Evolutionary conservation across 208 protist species (phyloP), one percentile per base, ranked within the genome.

Genomic region (Crithidia thermophila): DNA sequence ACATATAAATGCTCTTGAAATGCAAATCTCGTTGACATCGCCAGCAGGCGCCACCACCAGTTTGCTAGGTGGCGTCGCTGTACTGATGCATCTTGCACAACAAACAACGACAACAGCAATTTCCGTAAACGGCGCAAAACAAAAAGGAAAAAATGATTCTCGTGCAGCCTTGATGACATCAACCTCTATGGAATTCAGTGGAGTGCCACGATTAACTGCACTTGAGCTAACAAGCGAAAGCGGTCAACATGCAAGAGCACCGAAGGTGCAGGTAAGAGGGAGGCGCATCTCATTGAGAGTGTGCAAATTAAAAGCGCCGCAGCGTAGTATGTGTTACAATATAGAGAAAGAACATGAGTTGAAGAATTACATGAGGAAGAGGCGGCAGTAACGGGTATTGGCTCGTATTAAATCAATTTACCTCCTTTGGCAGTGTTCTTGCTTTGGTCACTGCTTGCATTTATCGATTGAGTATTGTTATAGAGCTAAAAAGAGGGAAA

Each of bases 11-110:
- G 28, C 27, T 6, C 14, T 52, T 46, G 5, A 46, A 18, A n/a
- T n/a, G n/a, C 13, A 7, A 53, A 72, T 78, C 72, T 78, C 36
- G 72, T 43, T 73, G 52, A 46, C 71, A 71, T 71, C 71, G 63
- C 71, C 71, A 77, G 71, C 71, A 77, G 71, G 63, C 71, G 34
- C 36, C 63, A 55, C 56, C 71, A 77, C 63, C 31, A 14, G 49
- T 61, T n/a, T 61, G 16, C 20, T 36, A 51, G 57, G 43, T 47
- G 53, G 28, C 27, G 65, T 78, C 63, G 66, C 66, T 78, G 72
- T 73, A 73, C 65, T 78, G 72, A 78, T 78, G 72, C 72, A 72
- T 46, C 63, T 49, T 63, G 21, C 18, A 25, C 1, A 16, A 13
- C 6, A 21, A 40, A 6, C 36, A 13, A 40, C 36, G 36, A 13